Percentiles rank a stretch among this genome's conserved stretches.
Conservation (phyloP, 169 alveolate genomes). For the Plasmodium fragile region DNA sequence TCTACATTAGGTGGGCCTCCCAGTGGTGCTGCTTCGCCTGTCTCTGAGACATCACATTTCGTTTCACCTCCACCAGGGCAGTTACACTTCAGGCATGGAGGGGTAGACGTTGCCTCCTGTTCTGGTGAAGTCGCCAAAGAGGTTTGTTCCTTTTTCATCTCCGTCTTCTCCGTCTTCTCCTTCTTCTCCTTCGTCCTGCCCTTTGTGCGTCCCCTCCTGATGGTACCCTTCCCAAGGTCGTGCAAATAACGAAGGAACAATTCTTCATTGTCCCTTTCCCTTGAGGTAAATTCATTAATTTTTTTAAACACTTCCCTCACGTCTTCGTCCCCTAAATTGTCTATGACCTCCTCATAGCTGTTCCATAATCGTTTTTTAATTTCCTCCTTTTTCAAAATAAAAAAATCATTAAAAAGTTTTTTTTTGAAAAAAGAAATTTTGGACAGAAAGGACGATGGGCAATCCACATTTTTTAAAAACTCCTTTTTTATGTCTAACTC, state of each 20-base stretch:
- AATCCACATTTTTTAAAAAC: conserved; percentile 23
- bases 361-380: conserved; percentile 33
- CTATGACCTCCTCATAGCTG: neutral
- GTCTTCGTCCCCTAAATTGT: conserved; percentile 35
- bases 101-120: neutral
- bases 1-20: conserved; percentile 24
- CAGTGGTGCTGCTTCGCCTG: neutral
- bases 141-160: neutral
- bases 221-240: neutral
- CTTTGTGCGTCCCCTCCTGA: neutral
- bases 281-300: neutral
- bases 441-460: conserved; percentile 31
- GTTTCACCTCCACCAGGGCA: neutral
- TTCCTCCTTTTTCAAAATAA: conserved; percentile 28
- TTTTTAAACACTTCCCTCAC: neutral
- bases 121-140: neutral
- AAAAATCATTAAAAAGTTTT: conserved; percentile 26
- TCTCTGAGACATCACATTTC: neutral
- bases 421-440: conserved; percentile 21
- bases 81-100: neutral
- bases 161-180: neutral
- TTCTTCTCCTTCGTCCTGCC: neutral
- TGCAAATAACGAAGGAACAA: conserved; percentile 12
- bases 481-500: conserved; percentile 36
- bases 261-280: neutral